Evolutionary conservation across 768 basidiomycete species (phyloP), one percentile per base, ranked within the genome.

Genomic region (Cystofilobasidium macerans): DNA sequence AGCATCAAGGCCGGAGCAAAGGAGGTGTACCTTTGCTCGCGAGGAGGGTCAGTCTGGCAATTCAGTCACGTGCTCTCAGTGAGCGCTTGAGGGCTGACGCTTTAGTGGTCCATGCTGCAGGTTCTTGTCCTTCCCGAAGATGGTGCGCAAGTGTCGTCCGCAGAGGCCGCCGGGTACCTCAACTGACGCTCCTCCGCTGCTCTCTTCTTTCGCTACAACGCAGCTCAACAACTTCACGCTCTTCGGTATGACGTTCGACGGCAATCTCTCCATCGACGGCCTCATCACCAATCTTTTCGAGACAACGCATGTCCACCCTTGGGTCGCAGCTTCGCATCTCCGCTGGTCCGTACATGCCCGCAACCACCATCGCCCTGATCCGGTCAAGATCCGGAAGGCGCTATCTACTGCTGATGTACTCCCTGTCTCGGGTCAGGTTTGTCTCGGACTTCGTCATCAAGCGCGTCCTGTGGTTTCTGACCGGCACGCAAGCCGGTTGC

Each of bases 51-150:
- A 51, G 75, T 43, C 9, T 9, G 8, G 20, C 22, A 8, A 2
- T 24, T 47, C 42, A n/a, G n/a, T n/a, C n/a, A n/a, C n/a, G n/a
- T n/a, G n/a, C n/a, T n/a, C n/a, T n/a, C n/a, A n/a, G n/a, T n/a
- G n/a, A n/a, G n/a, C n/a, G n/a, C n/a, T n/a, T n/a, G n/a, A 28
- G 24, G 30, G 54, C 12, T 26, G 54, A 16, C 2, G 22, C 20
- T 20, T 54, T 38, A 47, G 42, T n/a, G n/a, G n/a, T n/a, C n/a
- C n/a, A n/a, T n/a, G n/a, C n/a, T n/a, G n/a, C 69, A 71, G 82
- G 22, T 84, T 84, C 70, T 73, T 85, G 11, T 82, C 81, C 0
- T 82, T 85, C 71, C 84, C 84, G 0, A 84, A 84, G 68, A 80
- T 80, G 11, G n/a, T n/a, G n/a, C n/a, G n/a, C n/a, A n/a, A n/a